Evolutionary conservation across 2,329 filamentous ascomycete genomes (phyloP).

Genomic region (Exophiala dermatitidis): DNA sequence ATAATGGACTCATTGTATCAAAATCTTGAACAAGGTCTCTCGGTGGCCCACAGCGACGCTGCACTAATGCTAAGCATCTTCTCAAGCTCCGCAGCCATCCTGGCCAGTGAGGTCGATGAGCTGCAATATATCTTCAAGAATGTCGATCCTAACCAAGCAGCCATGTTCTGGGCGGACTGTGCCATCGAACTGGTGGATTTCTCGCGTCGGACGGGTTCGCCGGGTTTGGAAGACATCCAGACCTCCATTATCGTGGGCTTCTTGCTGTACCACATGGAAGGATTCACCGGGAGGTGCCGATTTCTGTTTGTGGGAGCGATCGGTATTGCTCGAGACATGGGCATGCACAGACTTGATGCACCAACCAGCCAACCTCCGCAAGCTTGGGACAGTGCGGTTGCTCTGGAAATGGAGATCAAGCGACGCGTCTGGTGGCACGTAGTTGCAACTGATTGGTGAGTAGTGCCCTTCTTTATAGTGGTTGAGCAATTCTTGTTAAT

Average conservation of each 20-base stretch:
- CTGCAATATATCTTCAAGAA: neutral
- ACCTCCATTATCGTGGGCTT: slow-evolving; percentile 19
- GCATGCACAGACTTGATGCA: slow-evolving; percentile 34
- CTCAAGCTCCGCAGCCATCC: slow-evolving; percentile 28
- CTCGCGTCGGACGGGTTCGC: slow-evolving; percentile 10
- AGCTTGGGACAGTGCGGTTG: slow-evolving; percentile 19
- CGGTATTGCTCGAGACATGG: slow-evolving; percentile 30
- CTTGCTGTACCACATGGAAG: slow-evolving; percentile 21
- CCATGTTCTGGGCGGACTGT: slow-evolving; percentile 14
- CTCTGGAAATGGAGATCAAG: slow-evolving; percentile 33
- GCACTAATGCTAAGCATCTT: slow-evolving; percentile 34
- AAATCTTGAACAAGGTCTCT: slow-evolving; percentile 19
- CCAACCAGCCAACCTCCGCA: slow-evolving; percentile 21
- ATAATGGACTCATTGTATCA: slow-evolving; percentile 32
- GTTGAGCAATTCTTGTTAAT: neutral
- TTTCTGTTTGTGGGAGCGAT: slow-evolving; percentile 12
- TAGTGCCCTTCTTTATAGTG: neutral
- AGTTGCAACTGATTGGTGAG: slow-evolving; percentile 39
- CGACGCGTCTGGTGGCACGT: slow-evolving; percentile 42
- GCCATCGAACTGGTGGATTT: slow-evolving; percentile 20
- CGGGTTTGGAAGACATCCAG: slow-evolving; percentile 19
- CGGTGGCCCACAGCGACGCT: slow-evolving; percentile 28
- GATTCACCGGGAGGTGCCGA: slow-evolving; percentile 18
- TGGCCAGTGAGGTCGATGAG: slow-evolving; percentile 18
- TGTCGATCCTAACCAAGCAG: slow-evolving; percentile 3